A percentile compares a stretch with the other conserved stretches of the same genome.
Conservation (phyloP, 768 basidiomycete genomes). For the Suillus spraguei region DNA sequence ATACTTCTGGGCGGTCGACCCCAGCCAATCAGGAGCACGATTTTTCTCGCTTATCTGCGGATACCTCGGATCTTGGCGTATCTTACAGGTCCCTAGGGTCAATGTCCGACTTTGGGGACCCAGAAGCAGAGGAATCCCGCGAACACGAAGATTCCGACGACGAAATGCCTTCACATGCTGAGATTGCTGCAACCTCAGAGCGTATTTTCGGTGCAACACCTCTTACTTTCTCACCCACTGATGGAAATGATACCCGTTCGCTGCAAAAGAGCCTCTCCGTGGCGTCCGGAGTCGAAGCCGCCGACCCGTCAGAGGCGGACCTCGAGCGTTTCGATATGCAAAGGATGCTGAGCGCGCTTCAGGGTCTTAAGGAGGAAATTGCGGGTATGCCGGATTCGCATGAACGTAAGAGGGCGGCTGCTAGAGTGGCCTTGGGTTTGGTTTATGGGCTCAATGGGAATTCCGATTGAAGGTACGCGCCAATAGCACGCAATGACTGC, state of each 20-base stretch:
- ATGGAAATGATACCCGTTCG: constrained; percentile 12
- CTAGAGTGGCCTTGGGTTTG: constrained; percentile 69
- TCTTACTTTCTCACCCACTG: constrained; percentile 20
- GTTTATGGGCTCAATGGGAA: constrained; percentile 57
- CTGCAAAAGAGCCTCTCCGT: constrained; percentile 1
- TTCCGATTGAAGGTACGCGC: background rate
- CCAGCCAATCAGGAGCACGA: constrained; percentile 27
- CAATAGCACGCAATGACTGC: background rate
- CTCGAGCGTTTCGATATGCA: constrained; percentile 62
- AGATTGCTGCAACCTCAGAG: constrained; percentile 50
- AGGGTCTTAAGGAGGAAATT: constrained; percentile 77
- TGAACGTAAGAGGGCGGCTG: constrained; percentile 69
- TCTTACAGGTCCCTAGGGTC: constrained; percentile 59
- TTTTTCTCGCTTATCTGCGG: constrained; percentile 20
- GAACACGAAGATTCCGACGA: constrained; percentile 18
- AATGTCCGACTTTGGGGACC: constrained; percentile 58
- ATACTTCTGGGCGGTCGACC: constrained; percentile 26
- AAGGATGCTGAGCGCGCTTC: constrained; percentile 58
- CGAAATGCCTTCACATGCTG: constrained; percentile 50
- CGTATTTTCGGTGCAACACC: constrained; percentile 49
- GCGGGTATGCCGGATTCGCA: constrained; percentile 62
- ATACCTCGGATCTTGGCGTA: constrained; percentile 16
- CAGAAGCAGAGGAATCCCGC: constrained; percentile 35
- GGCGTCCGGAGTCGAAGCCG: constrained; percentile 17
- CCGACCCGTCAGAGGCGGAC: constrained; percentile 38